A percentile compares a stretch with the other conserved stretches of the same genome.
phyloP scores from a whole-genome alignment of 345 rosid genomes.

The Melaleuca quinquenervia region DNA sequence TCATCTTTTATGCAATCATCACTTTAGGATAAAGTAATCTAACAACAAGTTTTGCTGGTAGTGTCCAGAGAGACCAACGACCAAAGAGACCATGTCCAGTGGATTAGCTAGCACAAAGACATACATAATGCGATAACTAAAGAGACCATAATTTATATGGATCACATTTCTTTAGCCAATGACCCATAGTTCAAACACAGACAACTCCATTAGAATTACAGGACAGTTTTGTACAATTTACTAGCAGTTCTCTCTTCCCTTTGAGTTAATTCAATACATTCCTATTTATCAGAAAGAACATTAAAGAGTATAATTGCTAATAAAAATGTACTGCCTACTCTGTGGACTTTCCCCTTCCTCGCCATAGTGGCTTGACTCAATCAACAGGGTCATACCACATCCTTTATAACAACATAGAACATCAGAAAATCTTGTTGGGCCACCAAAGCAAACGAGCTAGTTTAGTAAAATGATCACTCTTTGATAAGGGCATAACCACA shows the following conservation, averaged over 20 bases:
- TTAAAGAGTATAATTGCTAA: not conserved
- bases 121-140: not conserved
- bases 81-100: not conserved
- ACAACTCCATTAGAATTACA: not conserved
- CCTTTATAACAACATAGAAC: not conserved
- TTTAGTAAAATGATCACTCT: not conserved
- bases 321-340: not conserved
- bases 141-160: not conserved
- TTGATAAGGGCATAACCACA: not conserved
- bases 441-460: not conserved
- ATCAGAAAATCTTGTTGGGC: not conserved
- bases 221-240: not conserved
- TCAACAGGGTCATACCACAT: not conserved
- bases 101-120: not conserved
- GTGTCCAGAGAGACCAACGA: not conserved
- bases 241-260: not conserved
- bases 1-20: not conserved
- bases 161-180: not conserved
- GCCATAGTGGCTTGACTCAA: not conserved
- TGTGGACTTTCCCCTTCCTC: not conserved
- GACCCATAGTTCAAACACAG: not conserved
- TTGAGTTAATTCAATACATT: not conserved
- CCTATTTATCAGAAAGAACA: not conserved
- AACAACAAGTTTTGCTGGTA: not conserved
- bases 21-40: not conserved